Conservation (phyloP, 108 stramenopile genomes). For the Nitzschia inconspicua region DNA sequence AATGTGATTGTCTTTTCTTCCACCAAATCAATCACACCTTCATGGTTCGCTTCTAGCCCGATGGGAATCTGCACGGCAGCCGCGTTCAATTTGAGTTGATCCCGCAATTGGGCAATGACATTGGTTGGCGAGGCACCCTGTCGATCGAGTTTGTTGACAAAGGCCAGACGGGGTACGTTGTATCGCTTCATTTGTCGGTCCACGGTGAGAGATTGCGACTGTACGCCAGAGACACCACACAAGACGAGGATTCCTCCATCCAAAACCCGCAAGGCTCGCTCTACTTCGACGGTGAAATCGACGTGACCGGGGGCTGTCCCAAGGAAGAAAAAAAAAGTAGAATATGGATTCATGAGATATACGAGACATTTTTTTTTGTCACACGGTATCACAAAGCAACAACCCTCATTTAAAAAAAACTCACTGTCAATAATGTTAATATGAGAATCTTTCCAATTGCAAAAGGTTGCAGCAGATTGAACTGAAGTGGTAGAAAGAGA, state of each 20-base stretch:
- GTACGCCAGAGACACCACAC: conserved; percentile 98
- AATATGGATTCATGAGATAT: neutral
- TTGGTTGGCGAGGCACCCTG: conserved; percentile 91
- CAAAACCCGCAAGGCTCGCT: conserved; percentile 97
- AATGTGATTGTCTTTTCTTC: conserved; percentile 65
- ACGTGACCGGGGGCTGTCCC: conserved; percentile 93
- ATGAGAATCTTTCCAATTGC: conserved; percentile 91
- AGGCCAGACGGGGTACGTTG: conserved; percentile 97
- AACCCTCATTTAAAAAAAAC: neutral
- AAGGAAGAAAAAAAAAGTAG: neutral
- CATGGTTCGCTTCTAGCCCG: conserved; percentile 90
- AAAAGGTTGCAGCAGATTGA: conserved; percentile 98
- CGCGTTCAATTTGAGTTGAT: conserved; percentile 93
- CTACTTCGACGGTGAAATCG: conserved; percentile 84
- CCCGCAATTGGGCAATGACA: conserved; percentile 82
- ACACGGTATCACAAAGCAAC: neutral
- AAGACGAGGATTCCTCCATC: conserved; percentile 97
- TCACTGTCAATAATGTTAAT: conserved; percentile 97
- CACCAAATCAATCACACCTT: conserved; percentile 94
- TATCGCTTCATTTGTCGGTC: conserved; percentile 99
- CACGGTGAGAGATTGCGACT: conserved; percentile 97
- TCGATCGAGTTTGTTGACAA: conserved; percentile 99
- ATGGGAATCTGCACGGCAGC: conserved; percentile 96
- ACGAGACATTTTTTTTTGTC: neutral
- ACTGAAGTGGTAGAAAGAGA: too few relatives aligned